Base-by-base conservation (phyloP, 2,329 filamentous ascomycete genomes). In the Elsinoe arachidis region DNA sequence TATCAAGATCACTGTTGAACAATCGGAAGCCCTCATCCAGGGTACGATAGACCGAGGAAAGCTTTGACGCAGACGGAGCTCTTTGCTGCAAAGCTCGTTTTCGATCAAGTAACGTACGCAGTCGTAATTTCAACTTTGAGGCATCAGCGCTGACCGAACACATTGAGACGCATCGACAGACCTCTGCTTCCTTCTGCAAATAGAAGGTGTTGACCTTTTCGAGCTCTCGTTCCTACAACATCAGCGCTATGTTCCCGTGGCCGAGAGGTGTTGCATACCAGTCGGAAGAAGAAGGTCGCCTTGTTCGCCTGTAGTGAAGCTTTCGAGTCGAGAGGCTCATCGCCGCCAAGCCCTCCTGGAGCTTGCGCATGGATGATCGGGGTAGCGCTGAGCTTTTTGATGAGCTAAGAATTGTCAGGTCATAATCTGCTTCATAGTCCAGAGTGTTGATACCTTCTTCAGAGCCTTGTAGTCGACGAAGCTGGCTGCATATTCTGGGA, bases 401-500 rank as follows among this genome's bases (percentile, higher is more conserved):
- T 99, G 75, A 97, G 88, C 92, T 97, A 74, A 67, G 64, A 59
- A 34, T 7, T 12, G 37, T 57, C 41, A 61, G n/a, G n/a, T n/a
- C n/a, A n/a, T n/a, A n/a, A n/a, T n/a, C n/a, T n/a, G n/a, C n/a
- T n/a, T n/a, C n/a, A n/a, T n/a, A n/a, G n/a, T n/a, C n/a, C 35
- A 23, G 35, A 6, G n/a, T 2, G 17, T 7, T 7, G 74, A 61
- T 70, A 95, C 93, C 89, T 97, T 97, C 76, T 99, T 99, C 66
- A 99, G 80, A 60, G 90, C 91, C 77, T 99, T 99, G 79, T 99
- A 99, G 76, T 99, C 96, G 66, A 97, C 91, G 71, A 99, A 99
- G 75, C 91, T 96, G 63, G 92, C 90, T 61, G 93, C 92, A 86
- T 99, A 99, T 81, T 99, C 93, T 60, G 93, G 93, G 60, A 99